phyloP scores from a whole-genome alignment of 768 basidiomycete genomes.

The Neoboletus magnificus region DNA sequence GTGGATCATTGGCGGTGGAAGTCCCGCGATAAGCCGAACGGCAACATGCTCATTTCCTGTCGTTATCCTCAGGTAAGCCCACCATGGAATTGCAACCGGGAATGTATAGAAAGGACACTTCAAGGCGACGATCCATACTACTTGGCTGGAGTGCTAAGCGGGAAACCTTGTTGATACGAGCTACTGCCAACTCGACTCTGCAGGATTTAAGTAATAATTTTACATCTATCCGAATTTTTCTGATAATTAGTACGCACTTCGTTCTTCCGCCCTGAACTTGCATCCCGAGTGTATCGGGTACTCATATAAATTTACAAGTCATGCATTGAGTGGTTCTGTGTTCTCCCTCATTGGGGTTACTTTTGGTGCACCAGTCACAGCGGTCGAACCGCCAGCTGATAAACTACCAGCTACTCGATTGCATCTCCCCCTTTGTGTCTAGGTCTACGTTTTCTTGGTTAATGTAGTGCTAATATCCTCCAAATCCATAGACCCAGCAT shows the following conservation, averaged over 20 bases:
- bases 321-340: conserved; percentile 84
- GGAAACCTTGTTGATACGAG: neutral
- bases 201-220: conserved; percentile 93
- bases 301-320: conserved; percentile 32
- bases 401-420: conserved; percentile 67
- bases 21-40: no score
- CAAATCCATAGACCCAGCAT: conserved; percentile 65
- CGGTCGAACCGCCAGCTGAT: conserved; percentile 85
- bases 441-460: neutral
- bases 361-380: conserved; percentile 89
- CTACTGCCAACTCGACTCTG: neutral
- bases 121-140: conserved; percentile 53
- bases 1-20: no score
- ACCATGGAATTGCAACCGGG: no score
- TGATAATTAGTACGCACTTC: conserved; percentile 63
- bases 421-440: conserved; percentile 82
- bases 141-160: conserved; percentile 71
- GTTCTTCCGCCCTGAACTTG: neutral
- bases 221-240: conserved; percentile 83
- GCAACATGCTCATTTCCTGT: no score
- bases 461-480: neutral
- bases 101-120: no score
- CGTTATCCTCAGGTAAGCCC: no score
- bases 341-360: conserved; percentile 83
- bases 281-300: neutral